A percentile compares a stretch with the other conserved stretches of the same genome.
Conservation (phyloP, 2,329 filamentous ascomycete genomes). For the Pseudogymnoascus sp. region DNA sequence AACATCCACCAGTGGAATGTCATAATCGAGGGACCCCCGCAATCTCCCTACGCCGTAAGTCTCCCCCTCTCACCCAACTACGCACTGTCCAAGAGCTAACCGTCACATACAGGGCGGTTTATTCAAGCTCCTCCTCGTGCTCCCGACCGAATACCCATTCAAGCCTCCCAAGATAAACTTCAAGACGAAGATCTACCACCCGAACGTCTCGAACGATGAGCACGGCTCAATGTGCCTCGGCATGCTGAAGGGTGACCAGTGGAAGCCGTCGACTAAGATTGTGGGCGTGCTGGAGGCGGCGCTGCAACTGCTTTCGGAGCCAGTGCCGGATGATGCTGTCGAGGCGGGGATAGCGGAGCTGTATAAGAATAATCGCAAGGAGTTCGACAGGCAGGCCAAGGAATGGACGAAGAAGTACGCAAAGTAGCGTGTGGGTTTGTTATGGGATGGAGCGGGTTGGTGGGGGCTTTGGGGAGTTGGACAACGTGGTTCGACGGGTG, state of each 20-base stretch:
- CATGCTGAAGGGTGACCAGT: slow-evolving; percentile 60
- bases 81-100: background rate
- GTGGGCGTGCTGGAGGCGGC: slow-evolving; percentile 56
- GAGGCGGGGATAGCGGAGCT: slow-evolving; percentile 61
- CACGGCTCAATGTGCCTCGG: slow-evolving; percentile 68
- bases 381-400: slow-evolving; percentile 57
- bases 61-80: background rate
- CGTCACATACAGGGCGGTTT: slow-evolving; percentile 43
- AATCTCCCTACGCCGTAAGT: slow-evolving; percentile 56
- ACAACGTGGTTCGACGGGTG: background rate
- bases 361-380: slow-evolving; percentile 53
- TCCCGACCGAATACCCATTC: slow-evolving; percentile 67
- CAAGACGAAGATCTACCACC: slow-evolving; percentile 68
- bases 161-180: slow-evolving; percentile 63
- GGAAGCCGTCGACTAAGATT: slow-evolving; percentile 67
- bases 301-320: slow-evolving; percentile 54
- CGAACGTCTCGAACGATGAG: slow-evolving; percentile 66
- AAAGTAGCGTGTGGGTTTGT: slow-evolving; percentile 15
- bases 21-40: slow-evolving; percentile 55
- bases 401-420: slow-evolving; percentile 64
- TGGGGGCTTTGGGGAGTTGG: background rate
- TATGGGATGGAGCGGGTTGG: background rate
- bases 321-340: slow-evolving; percentile 64
- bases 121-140: slow-evolving; percentile 56
- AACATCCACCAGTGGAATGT: slow-evolving; percentile 63